Evolutionary conservation across 306 rosid genomes (phyloP).

Genomic region (Medicago lupulina): DNA sequence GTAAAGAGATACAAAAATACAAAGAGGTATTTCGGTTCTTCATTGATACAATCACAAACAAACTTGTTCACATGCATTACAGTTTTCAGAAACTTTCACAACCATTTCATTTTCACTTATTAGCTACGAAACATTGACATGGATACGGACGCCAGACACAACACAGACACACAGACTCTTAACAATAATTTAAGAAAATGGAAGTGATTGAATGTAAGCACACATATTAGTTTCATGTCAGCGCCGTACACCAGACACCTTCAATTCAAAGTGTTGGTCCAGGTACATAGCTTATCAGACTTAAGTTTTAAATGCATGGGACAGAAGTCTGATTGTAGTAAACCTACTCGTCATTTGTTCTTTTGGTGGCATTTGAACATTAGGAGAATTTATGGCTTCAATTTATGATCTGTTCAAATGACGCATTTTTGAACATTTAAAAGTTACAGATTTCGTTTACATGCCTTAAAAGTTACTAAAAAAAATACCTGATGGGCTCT

Average conservation of each 20-base stretch:
- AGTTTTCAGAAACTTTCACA: too few relatives aligned
- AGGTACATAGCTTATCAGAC: not conserved
- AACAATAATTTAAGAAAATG: too few relatives aligned
- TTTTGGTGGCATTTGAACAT: constrained; percentile 4
- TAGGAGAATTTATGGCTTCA: constrained; percentile 1
- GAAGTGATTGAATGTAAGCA: too few relatives aligned
- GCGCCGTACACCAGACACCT: too few relatives aligned
- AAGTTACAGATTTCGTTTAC: constrained; percentile 6
- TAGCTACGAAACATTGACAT: too few relatives aligned
- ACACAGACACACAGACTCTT: too few relatives aligned
- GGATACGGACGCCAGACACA: too few relatives aligned
- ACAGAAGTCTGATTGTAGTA: not conserved
- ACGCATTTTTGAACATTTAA: not conserved
- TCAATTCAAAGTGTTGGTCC: too few relatives aligned
- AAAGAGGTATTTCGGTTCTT: not conserved
- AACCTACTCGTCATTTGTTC: constrained; percentile 2
- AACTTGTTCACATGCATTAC: too few relatives aligned
- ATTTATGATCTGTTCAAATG: not conserved
- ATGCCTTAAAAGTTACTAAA: constrained; percentile 2
- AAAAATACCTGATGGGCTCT: constrained; percentile 83
- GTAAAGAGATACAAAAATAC: too few relatives aligned
- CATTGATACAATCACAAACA: not conserved
- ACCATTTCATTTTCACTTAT: not conserved
- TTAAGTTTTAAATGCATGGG: not conserved
- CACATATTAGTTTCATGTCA: too few relatives aligned